Evolutionary conservation across 2,329 filamentous ascomycete genomes (phyloP).

Genomic region (Verticillium zaregamsianum): DNA sequence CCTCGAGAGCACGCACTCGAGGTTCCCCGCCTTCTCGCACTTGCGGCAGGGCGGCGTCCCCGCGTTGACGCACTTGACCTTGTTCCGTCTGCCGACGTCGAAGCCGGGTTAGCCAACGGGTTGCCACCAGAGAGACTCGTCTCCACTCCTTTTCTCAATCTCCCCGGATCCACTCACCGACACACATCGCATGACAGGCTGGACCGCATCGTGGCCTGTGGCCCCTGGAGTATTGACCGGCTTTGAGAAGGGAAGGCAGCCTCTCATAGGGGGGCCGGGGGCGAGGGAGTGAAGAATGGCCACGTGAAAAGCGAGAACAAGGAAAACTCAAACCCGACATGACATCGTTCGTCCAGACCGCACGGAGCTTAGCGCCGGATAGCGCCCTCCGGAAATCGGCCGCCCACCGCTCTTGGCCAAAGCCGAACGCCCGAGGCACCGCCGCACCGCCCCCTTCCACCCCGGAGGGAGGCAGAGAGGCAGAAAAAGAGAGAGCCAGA

Average conservation of each 20-base stretch:
- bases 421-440: neutral
- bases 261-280: no score
- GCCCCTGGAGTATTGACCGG: constrained; percentile 1
- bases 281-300: no score
- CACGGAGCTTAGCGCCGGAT: neutral
- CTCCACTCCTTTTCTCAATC: no score
- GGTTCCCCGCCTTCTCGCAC: constrained; percentile 20
- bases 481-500: no score
- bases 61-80: constrained; percentile 28
- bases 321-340: no score
- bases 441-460: neutral
- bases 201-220: constrained; percentile 21
- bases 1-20: constrained; percentile 19
- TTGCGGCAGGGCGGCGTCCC: constrained; percentile 25
- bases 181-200: constrained; percentile 30
- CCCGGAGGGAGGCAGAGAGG: neutral
- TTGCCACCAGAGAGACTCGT: neutral
- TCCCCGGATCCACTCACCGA: constrained; percentile 18
- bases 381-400: neutral
- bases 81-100: constrained; percentile 21
- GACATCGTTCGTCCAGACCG: no score
- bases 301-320: no score
- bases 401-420: neutral
- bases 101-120: neutral
- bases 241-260: neutral